Conservation (phyloP, 1,139 yeast species). For the Pichia sp. region DNA sequence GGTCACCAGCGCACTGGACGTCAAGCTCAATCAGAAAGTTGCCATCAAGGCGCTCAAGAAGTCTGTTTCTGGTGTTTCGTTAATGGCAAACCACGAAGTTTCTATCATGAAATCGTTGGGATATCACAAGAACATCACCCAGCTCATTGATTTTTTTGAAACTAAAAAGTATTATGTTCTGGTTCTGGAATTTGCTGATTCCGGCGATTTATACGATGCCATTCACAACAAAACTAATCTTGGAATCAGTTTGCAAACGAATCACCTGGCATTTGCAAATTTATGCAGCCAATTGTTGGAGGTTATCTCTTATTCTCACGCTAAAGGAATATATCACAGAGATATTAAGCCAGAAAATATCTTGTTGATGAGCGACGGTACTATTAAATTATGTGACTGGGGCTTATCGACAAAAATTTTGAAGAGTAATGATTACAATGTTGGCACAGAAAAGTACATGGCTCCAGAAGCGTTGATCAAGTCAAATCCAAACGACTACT, state of each 20-base stretch:
- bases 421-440: slow-evolving; percentile 43
- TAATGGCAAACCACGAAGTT: slow-evolving; percentile 47
- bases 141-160: slow-evolving; percentile 42
- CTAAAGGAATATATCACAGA: slow-evolving; percentile 46
- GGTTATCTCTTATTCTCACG: slow-evolving; percentile 43
- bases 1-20: slow-evolving; percentile 46
- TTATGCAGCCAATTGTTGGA: slow-evolving; percentile 40
- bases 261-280: slow-evolving; percentile 27
- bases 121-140: slow-evolving; percentile 41
- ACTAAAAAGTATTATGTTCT: slow-evolving; percentile 40
- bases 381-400: slow-evolving; percentile 54
- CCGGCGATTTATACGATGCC: slow-evolving; percentile 50
- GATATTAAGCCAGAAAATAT: slow-evolving; percentile 56
- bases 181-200: slow-evolving; percentile 48
- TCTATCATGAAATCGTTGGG: slow-evolving; percentile 39
- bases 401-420: slow-evolving; percentile 45
- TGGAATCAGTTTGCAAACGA: slow-evolving; percentile 29
- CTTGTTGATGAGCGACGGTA: slow-evolving; percentile 41
- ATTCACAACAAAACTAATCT: slow-evolving; percentile 32
- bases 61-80: slow-evolving; percentile 30
- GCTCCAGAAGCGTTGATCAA: slow-evolving; percentile 57
- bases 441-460: slow-evolving; percentile 57
- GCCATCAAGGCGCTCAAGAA: slow-evolving; percentile 44
- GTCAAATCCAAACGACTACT: slow-evolving; percentile 37
- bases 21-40: slow-evolving; percentile 33